Conservation (phyloP, 495 filamentous ascomycete species). For the Trichoderma parareesei region DNA sequence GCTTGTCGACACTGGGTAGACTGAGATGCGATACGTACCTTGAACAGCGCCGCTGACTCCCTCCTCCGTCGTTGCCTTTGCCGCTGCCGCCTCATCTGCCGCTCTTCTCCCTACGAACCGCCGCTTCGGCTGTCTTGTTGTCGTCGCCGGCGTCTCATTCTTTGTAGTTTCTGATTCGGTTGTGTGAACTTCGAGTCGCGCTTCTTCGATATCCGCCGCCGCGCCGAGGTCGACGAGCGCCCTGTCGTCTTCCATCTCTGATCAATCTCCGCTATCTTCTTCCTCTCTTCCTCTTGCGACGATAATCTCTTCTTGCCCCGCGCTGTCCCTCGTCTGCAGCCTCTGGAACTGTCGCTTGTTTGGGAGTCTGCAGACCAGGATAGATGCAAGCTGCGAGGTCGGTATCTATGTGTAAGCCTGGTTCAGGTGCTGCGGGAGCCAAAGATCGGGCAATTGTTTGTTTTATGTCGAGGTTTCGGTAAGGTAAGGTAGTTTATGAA, state of each 20-base stretch:
- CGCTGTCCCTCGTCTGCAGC: conserved; percentile 1
- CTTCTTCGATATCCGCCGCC: conserved; percentile 42
- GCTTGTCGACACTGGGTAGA: neutral
- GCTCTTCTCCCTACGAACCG: conserved; percentile 67
- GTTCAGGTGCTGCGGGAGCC: too few species aligned
- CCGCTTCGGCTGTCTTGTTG: conserved; percentile 58
- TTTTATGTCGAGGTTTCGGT: too few species aligned
- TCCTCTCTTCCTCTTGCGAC: neutral
- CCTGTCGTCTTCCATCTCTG: conserved; percentile 46
- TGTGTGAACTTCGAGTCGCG: neutral
- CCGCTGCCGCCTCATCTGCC: conserved; percentile 44
- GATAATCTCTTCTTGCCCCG: neutral
- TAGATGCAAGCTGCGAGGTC: too few species aligned
- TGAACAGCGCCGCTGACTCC: conserved; percentile 61
- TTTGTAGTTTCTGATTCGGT: conserved; percentile 17
- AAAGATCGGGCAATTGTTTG: too few species aligned
- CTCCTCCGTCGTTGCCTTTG: conserved; percentile 38
- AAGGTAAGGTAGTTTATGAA: too few species aligned
- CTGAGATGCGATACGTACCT: conserved; percentile 28
- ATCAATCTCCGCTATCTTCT: neutral
- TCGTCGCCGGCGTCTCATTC: conserved; percentile 22
- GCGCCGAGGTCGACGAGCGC: conserved; percentile 43
- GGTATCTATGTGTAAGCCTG: too few species aligned
- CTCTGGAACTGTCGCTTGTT: neutral
- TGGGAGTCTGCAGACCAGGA: neutral